Conservation (phyloP, 345 rosid species). For the Bretschneidera sinensis region DNA sequence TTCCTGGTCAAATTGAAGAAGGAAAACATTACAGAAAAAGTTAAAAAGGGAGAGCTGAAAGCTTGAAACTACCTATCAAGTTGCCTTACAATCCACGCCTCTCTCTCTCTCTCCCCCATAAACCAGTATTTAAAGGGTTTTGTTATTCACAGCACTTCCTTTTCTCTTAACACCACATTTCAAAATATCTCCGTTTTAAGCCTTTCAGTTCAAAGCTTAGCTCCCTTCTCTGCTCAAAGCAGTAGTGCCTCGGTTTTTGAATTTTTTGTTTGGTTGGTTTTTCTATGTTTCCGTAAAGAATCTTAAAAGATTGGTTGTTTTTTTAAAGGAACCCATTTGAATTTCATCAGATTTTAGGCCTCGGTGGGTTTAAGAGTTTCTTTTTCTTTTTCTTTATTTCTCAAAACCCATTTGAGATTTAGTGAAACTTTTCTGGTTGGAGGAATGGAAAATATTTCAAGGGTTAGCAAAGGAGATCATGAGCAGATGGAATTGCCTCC, state of each 20-base stretch:
- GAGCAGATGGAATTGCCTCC: slow-evolving; percentile 54
- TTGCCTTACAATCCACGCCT: slow-evolving; percentile 42
- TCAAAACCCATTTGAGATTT: background rate
- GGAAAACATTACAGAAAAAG: slow-evolving; percentile 1
- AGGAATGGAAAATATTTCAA: slow-evolving; percentile 32
- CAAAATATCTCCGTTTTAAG: background rate
- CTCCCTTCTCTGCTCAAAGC: background rate
- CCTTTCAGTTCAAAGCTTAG: background rate
- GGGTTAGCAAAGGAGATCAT: slow-evolving; percentile 27
- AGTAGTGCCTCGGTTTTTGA: background rate
- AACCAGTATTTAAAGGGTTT: slow-evolving; percentile 33
- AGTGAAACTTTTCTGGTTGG: background rate
- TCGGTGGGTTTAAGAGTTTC: too few relatives aligned
- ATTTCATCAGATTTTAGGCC: too few relatives aligned
- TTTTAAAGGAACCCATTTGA: background rate
- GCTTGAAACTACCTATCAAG: slow-evolving; percentile 25
- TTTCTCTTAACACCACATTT: slow-evolving; percentile 14
- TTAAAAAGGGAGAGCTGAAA: slow-evolving; percentile 6
- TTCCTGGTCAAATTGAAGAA: slow-evolving; percentile 27
- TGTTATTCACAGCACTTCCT: slow-evolving; percentile 11
- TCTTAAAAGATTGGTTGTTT: background rate
- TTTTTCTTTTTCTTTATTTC: background rate
- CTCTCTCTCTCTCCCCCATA: slow-evolving; percentile 15
- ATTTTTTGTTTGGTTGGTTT: background rate
- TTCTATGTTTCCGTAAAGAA: background rate